Conservation (phyloP, 2,329 filamentous ascomycete genomes). For the Dactylonectria macrodidyma region DNA sequence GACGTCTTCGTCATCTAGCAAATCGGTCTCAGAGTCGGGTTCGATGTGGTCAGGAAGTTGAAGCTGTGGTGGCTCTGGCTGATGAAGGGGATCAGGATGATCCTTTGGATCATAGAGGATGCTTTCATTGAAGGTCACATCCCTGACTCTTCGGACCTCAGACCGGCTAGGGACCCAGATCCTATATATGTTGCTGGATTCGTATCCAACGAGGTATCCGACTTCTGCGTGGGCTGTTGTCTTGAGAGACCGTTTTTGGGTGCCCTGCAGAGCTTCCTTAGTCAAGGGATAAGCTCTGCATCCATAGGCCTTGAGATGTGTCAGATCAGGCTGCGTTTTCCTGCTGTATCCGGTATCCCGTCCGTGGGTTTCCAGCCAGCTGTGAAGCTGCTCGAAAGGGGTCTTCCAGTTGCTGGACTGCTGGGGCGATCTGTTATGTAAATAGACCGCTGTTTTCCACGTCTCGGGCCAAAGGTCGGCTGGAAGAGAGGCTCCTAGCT, state of each 20-base stretch:
- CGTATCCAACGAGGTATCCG: conserved; percentile 25
- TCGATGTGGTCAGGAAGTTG: conserved; percentile 17
- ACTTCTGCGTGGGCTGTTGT: conserved; percentile 9
- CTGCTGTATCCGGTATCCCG: conserved; percentile 2
- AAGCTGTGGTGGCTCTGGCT: background rate
- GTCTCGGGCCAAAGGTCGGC: background rate
- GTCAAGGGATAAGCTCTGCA: conserved; percentile 25
- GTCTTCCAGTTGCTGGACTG: conserved; percentile 17
- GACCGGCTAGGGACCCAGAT: conserved; percentile 4
- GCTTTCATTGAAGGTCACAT: conserved; percentile 23
- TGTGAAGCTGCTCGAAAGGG: conserved; percentile 6
- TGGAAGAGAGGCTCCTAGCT: too few relatives aligned
- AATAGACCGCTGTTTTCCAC: conserved; percentile 10
- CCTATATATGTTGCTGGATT: conserved; percentile 26
- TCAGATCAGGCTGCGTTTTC: conserved; percentile 10
- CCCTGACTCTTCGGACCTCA: conserved; percentile 13
- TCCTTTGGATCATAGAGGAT: conserved; percentile 21
- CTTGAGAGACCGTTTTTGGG: conserved; percentile 12
- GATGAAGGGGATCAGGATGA: background rate
- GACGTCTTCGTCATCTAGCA: background rate
- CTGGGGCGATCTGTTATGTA: conserved; percentile 27
- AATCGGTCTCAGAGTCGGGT: background rate
- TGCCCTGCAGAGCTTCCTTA: conserved; percentile 13
- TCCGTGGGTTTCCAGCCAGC: conserved; percentile 18
- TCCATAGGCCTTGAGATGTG: conserved; percentile 20